These are phyloP conservation scores for Phragmites australis DNA, from an alignment of 176 grass and related monocot species.

Conservation along the genomic window DNA sequence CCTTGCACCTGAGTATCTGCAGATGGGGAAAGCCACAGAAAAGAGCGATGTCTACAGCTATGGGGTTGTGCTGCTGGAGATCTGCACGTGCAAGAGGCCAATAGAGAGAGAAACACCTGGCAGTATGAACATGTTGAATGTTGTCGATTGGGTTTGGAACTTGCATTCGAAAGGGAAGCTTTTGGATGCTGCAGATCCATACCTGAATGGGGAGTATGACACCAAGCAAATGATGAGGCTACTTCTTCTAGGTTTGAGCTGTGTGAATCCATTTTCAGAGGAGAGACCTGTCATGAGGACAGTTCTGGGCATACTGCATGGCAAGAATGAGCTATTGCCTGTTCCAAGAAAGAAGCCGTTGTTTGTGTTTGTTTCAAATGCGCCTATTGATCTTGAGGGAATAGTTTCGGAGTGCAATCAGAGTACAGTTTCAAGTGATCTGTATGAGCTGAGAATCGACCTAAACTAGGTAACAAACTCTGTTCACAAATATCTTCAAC, in stretches of 20 bases:
- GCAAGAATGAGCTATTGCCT: slow-evolving; percentile 37
- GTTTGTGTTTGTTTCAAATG: slow-evolving; percentile 47
- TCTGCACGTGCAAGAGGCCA: slow-evolving; percentile 49
- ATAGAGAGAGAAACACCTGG: slow-evolving; percentile 40
- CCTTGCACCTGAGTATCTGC: slow-evolving; percentile 63
- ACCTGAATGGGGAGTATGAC: slow-evolving; percentile 49
- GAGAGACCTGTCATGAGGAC: slow-evolving; percentile 56
- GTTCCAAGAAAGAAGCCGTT: slow-evolving; percentile 57
- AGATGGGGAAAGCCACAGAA: slow-evolving; percentile 52
- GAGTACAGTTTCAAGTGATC: slow-evolving; percentile 49
- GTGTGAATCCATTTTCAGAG: slow-evolving; percentile 49
- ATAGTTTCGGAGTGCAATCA: slow-evolving; percentile 51
- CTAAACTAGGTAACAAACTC: slow-evolving; percentile 42
- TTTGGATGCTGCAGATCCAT: slow-evolving; percentile 45
- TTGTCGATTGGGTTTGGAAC: slow-evolving; percentile 60
- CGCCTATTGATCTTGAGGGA: slow-evolving; percentile 36
- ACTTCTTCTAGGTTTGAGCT: slow-evolving; percentile 59
- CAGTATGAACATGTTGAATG: slow-evolving; percentile 46
- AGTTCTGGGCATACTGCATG: slow-evolving; percentile 45
- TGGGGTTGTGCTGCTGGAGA: slow-evolving; percentile 60
- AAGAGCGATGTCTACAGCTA: slow-evolving; percentile 64
- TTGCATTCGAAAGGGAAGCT: slow-evolving; percentile 46
- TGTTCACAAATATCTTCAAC: background rate
- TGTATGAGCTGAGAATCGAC: slow-evolving; percentile 52
- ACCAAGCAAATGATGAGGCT: slow-evolving; percentile 50